Percentiles rank a stretch among this genome's conserved stretches.
phyloP scores from a whole-genome alignment of 345 rosid genomes.

The Linum usitatissimum region DNA sequence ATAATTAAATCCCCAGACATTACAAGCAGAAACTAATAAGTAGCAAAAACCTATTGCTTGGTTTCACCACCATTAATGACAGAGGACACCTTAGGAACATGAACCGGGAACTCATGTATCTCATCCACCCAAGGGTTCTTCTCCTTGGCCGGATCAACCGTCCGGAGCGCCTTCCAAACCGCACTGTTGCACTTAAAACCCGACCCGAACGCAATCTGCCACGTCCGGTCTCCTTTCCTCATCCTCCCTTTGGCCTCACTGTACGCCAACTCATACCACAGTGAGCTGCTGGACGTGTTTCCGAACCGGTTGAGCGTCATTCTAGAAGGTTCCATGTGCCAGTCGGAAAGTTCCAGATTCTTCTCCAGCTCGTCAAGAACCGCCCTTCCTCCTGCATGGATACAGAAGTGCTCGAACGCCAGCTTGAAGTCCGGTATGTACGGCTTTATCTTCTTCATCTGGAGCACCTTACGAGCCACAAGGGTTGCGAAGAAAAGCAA shows the following conservation, averaged over 20 bases:
- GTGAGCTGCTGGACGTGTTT: constrained; percentile 2
- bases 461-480: not conserved
- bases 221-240: not conserved
- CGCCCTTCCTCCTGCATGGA: constrained; percentile 2
- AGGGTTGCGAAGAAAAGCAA: constrained; percentile 9
- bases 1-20: too few relatives aligned
- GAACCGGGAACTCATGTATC: constrained; percentile 3
- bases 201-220: constrained; percentile 6
- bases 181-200: constrained; percentile 4
- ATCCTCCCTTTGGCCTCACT: constrained; percentile 3
- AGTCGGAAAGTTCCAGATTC: constrained; percentile 1
- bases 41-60: not conserved
- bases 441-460: constrained; percentile 2
- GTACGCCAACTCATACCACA: constrained; percentile 5
- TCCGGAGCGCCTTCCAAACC: not conserved
- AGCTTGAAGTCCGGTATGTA: constrained; percentile 5
- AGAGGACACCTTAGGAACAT: constrained; percentile 2
- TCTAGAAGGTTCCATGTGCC: constrained; percentile 5
- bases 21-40: too few relatives aligned
- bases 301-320: constrained; percentile 3
- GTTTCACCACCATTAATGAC: not conserved
- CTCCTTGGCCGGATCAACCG: constrained; percentile 1
- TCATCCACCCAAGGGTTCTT: constrained; percentile 6
- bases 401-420: constrained; percentile 8
- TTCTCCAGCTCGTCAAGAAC: constrained; percentile 5